Percentiles rank a stretch among this genome's conserved stretches.
These are phyloP conservation scores for Chaetomidium leptoderma DNA, from an alignment of 495 filamentous ascomycete genomes.

Conservation along the genomic window DNA sequence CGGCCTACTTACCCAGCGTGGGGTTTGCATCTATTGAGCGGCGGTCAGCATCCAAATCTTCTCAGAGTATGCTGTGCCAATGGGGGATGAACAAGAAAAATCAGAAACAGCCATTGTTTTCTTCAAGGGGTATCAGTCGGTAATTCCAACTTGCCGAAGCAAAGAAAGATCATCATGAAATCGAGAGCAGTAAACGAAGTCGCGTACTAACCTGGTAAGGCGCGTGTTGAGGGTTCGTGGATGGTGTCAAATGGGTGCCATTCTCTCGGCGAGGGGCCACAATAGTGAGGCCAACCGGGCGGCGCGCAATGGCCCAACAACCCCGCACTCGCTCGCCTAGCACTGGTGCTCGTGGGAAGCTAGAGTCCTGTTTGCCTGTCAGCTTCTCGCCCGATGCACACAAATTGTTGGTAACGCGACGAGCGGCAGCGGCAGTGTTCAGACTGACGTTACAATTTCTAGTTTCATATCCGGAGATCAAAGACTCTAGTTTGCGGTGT, in stretches of 20 bases:
- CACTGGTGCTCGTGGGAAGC: slow-evolving; percentile 14
- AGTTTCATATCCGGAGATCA: slow-evolving; percentile 94
- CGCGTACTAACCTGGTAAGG: slow-evolving; percentile 20
- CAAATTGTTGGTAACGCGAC: slow-evolving; percentile 1
- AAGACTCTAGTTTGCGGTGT: slow-evolving; percentile 99
- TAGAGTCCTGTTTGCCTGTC: slow-evolving; percentile 15
- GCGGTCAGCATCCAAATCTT: slow-evolving; percentile 15
- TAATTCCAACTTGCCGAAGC: slow-evolving; percentile 98
- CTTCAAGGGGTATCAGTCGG: slow-evolving; percentile 89
- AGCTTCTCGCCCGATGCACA: slow-evolving; percentile 7
- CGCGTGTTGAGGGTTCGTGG: not conserved
- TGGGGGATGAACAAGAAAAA: slow-evolving; percentile 27
- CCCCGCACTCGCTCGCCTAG: not conserved
- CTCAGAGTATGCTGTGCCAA: slow-evolving; percentile 2
- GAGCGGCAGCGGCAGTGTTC: slow-evolving; percentile 48
- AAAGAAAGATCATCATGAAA: slow-evolving; percentile 77
- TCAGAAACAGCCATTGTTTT: slow-evolving; percentile 89
- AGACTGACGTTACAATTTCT: slow-evolving; percentile 97
- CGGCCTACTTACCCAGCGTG: slow-evolving; percentile 21
- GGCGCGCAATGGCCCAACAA: not conserved
- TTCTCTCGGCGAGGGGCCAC: not conserved
- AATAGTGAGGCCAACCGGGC: too few species aligned
- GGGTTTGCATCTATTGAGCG: not conserved
- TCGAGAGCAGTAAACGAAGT: not conserved
- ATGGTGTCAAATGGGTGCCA: not conserved